Conservation (phyloP, 192 early-diverging fungal genomes). For the Backusella luteola region DNA sequence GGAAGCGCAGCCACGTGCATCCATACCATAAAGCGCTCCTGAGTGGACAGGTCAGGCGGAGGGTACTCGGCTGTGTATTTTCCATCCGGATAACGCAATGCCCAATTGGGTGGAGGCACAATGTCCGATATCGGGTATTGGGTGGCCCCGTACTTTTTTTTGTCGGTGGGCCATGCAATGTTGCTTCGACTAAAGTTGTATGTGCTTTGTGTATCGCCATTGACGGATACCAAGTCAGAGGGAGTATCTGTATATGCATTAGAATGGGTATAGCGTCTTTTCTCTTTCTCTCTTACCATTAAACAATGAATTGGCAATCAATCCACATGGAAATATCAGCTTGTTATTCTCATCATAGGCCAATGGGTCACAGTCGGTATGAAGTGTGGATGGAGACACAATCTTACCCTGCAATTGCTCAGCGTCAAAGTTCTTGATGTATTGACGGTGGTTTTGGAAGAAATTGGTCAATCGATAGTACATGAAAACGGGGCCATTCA, state of each 20-base stretch:
- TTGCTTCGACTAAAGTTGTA: slow-evolving; percentile 61
- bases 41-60: slow-evolving; percentile 62
- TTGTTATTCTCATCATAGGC: slow-evolving; percentile 24
- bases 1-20: slow-evolving; percentile 94
- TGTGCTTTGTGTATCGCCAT: background rate
- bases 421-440: slow-evolving; percentile 77
- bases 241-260: slow-evolving; percentile 20
- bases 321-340: slow-evolving; percentile 84
- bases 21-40: slow-evolving; percentile 93
- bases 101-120: slow-evolving; percentile 90
- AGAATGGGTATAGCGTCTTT: too few relatives aligned
- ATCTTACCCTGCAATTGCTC: slow-evolving; percentile 68
- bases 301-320: slow-evolving; percentile 90
- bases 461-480: slow-evolving; percentile 96
- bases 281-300: slow-evolving; percentile 53
- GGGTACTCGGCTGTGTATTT: slow-evolving; percentile 38
- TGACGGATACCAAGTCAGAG: slow-evolving; percentile 19
- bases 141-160: slow-evolving; percentile 65
- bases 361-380: slow-evolving; percentile 36
- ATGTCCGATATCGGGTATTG: slow-evolving; percentile 54
- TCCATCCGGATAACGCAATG: slow-evolving; percentile 54
- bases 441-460: slow-evolving; percentile 92
- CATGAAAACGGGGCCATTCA: slow-evolving; percentile 79
- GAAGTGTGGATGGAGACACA: slow-evolving; percentile 33
- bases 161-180: slow-evolving; percentile 87